Conservation (phyloP, 1,139 yeast genomes). For the Diutina ranongensis region DNA sequence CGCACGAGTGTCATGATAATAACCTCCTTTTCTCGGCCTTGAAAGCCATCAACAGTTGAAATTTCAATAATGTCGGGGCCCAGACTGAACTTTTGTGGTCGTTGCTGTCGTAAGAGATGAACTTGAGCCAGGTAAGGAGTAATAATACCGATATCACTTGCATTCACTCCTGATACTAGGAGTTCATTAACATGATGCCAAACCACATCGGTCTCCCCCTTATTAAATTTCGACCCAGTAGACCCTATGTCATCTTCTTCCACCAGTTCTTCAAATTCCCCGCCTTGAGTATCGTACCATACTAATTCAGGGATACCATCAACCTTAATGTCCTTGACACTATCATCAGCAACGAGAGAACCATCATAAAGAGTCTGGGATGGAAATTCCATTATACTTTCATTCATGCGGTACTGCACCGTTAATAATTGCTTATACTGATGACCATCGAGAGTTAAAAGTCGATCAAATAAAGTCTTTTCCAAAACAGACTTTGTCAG, state of each 20-base stretch:
- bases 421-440: slow-evolving; percentile 43
- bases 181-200: slow-evolving; percentile 42
- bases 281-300: slow-evolving; percentile 95
- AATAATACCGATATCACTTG: slow-evolving; percentile 61
- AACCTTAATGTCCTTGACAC: slow-evolving; percentile 38
- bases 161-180: slow-evolving; percentile 32
- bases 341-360: slow-evolving; percentile 47
- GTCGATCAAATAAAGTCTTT: slow-evolving; percentile 68
- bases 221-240: slow-evolving; percentile 52
- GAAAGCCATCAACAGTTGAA: slow-evolving; percentile 39
- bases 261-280: slow-evolving; percentile 56
- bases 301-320: slow-evolving; percentile 27
- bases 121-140: slow-evolving; percentile 91
- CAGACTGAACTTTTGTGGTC: slow-evolving; percentile 10
- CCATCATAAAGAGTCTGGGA: slow-evolving; percentile 56
- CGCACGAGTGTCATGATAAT: slow-evolving; percentile 43
- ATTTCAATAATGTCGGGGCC: slow-evolving; percentile 17
- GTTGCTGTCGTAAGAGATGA: slow-evolving; percentile 37
- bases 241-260: slow-evolving; percentile 19
- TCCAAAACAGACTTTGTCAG: slow-evolving; percentile 25
- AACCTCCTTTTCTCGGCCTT: slow-evolving; percentile 66
- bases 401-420: slow-evolving; percentile 83
- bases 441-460: slow-evolving; percentile 40
- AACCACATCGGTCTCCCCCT: slow-evolving; percentile 58
- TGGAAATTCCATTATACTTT: slow-evolving; percentile 67